Percentiles rank a stretch among this genome's conserved stretches.
Conservation (phyloP, 306 rosid species). For the Betula pendula region DNA sequence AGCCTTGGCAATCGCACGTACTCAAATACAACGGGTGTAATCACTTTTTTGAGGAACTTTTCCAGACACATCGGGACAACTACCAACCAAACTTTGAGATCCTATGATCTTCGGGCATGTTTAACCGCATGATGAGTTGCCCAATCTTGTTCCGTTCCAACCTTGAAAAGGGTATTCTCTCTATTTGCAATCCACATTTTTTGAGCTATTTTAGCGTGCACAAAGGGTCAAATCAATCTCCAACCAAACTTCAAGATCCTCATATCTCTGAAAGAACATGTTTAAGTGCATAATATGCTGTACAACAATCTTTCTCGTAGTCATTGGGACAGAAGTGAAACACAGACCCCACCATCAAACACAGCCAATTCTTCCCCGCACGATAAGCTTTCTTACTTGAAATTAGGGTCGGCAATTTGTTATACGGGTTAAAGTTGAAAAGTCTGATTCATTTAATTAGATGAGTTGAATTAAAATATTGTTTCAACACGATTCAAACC, state of each 20-base stretch:
- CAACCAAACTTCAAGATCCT: conserved; percentile 3
- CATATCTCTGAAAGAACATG: background rate
- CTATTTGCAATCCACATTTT: background rate
- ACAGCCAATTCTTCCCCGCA: background rate
- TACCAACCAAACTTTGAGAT: background rate
- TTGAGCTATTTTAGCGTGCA: background rate
- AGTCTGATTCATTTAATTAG: too few species aligned
- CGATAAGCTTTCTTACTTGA: background rate
- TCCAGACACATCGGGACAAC: background rate
- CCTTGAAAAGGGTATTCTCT: background rate
- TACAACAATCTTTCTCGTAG: background rate
- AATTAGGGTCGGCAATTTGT: too few species aligned
- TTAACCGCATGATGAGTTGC: background rate
- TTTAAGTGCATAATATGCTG: background rate
- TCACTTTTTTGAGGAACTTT: background rate
- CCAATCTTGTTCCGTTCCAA: background rate
- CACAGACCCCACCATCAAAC: conserved; percentile 8
- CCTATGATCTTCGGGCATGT: background rate
- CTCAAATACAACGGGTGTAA: background rate
- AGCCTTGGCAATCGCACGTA: too few species aligned
- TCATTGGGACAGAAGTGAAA: background rate
- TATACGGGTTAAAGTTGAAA: too few species aligned
- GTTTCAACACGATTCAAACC: too few species aligned
- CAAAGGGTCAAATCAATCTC: conserved; percentile 11
- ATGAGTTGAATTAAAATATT: too few species aligned